These are phyloP conservation scores for Globisporangium takayamanum DNA, from an alignment of 352 stramenopile species.

Conservation along the genomic window DNA sequence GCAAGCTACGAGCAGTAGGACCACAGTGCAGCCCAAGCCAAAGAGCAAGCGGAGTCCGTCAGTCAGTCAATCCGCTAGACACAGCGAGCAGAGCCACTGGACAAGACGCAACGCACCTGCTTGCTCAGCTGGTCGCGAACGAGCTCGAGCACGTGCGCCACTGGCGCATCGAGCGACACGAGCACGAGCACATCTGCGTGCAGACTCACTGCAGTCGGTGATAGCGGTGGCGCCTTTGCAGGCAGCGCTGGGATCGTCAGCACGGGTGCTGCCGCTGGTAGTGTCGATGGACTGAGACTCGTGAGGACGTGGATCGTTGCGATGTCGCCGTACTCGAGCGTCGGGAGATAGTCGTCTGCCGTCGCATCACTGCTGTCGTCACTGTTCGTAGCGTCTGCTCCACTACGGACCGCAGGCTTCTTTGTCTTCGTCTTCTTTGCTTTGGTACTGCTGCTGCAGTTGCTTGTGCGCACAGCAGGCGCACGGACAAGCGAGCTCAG, in stretches of 20 bases:
- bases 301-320: slow-evolving; percentile 38
- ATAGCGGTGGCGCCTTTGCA: not conserved
- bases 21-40: no score
- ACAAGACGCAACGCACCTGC: slow-evolving; percentile 12
- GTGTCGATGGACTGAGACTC: slow-evolving; percentile 21
- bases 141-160: slow-evolving; percentile 10
- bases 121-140: slow-evolving; percentile 12
- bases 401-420: slow-evolving; percentile 14
- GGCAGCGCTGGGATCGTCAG: slow-evolving; percentile 28
- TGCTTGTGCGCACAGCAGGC: not conserved
- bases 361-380: not conserved
- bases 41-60: not conserved
- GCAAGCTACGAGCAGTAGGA: no score
- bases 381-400: not conserved
- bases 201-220: slow-evolving; percentile 8
- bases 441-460: slow-evolving; percentile 11
- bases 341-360: slow-evolving; percentile 12
- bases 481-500: no score
- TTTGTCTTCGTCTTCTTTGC: slow-evolving; percentile 27
- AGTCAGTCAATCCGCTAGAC: slow-evolving; percentile 10
- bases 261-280: slow-evolving; percentile 15
- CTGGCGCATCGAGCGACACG: slow-evolving; percentile 17
- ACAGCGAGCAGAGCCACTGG: not conserved
- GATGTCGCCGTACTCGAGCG: slow-evolving; percentile 57
- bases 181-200: slow-evolving; percentile 40